phyloP scores from a whole-genome alignment of 1,284 basidiomycete genomes.

The Ceratobasidium sp. region DNA sequence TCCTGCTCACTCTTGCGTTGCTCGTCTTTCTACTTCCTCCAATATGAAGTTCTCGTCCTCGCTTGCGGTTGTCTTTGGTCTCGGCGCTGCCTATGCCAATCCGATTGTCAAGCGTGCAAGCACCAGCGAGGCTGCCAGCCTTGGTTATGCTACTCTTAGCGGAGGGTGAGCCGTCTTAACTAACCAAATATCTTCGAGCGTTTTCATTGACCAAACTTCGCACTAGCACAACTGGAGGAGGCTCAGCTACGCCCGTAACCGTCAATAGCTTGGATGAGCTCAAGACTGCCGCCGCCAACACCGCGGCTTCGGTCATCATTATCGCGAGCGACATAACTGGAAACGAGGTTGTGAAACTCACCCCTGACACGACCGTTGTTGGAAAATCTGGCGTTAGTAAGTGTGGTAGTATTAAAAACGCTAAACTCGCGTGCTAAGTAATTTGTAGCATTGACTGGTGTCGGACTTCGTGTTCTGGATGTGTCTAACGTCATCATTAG shows the following conservation, averaged over 20 bases:
- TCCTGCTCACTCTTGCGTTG: too few relatives aligned
- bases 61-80: neutral
- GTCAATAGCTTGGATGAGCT: slow-evolving; percentile 7
- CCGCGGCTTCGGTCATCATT: slow-evolving; percentile 3
- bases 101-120: slow-evolving; percentile 20
- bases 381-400: slow-evolving; percentile 53
- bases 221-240: slow-evolving; percentile 21
- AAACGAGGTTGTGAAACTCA: slow-evolving; percentile 60
- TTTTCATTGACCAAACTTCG: neutral
- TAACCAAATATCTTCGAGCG: neutral
- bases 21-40: too few relatives aligned
- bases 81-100: slow-evolving; percentile 2
- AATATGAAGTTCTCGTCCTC: slow-evolving; percentile 16
- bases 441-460: slow-evolving; percentile 56
- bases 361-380: slow-evolving; percentile 62
- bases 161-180: slow-evolving; percentile 7
- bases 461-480: slow-evolving; percentile 61
- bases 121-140: slow-evolving; percentile 5
- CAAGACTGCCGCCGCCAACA: neutral
- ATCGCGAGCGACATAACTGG: slow-evolving; percentile 62
- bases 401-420: neutral
- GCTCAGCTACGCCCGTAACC: slow-evolving; percentile 16
- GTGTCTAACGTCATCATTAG: slow-evolving; percentile 48
- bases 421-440: too few relatives aligned
- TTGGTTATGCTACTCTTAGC: slow-evolving; percentile 17